Conservation (phyloP, 345 rosid species). For the Dovyalis caffra region DNA sequence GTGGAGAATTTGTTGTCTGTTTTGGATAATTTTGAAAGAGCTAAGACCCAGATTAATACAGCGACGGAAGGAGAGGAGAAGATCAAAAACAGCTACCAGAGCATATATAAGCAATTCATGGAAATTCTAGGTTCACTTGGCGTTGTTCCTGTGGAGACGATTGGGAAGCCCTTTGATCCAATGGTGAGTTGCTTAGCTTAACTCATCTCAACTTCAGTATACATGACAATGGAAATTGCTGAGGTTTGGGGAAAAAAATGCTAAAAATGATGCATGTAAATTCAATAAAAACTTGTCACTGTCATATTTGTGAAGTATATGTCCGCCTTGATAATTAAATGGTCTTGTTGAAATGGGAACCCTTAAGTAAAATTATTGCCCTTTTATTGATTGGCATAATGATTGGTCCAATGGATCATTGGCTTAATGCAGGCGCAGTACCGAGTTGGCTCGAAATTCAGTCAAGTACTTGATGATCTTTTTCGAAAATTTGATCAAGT, state of each 20-base stretch:
- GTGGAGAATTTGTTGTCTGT: slow-evolving; percentile 76
- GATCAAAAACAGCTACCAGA: slow-evolving; percentile 86
- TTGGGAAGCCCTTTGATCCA: slow-evolving; percentile 88
- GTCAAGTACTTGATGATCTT: slow-evolving; percentile 49
- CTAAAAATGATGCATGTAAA: too few species aligned
- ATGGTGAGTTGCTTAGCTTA: slow-evolving; percentile 57
- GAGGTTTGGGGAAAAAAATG: not conserved
- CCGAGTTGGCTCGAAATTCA: slow-evolving; percentile 63
- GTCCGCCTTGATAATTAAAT: not conserved
- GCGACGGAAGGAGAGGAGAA: slow-evolving; percentile 90
- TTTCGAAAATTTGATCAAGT: slow-evolving; percentile 42
- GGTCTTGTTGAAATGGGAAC: not conserved
- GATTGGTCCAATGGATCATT: slow-evolving; percentile 27
- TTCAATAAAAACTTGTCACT: not conserved
- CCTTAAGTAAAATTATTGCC: not conserved
- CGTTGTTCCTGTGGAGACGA: slow-evolving; percentile 77
- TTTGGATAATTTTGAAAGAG: slow-evolving; percentile 95
- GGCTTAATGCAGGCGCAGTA: slow-evolving; percentile 53
- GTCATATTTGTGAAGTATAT: not conserved
- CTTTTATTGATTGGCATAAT: slow-evolving; percentile 22
- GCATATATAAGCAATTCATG: slow-evolving; percentile 81
- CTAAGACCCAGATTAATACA: slow-evolving; percentile 77
- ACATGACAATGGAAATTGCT: not conserved
- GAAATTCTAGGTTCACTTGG: slow-evolving; percentile 79
- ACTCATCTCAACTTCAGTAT: slow-evolving; percentile 7